Percentiles rank a stretch among this genome's conserved stretches.
phyloP scores from a whole-genome alignment of 139 green algal genomes.

The Tetraselmis chui region DNA sequence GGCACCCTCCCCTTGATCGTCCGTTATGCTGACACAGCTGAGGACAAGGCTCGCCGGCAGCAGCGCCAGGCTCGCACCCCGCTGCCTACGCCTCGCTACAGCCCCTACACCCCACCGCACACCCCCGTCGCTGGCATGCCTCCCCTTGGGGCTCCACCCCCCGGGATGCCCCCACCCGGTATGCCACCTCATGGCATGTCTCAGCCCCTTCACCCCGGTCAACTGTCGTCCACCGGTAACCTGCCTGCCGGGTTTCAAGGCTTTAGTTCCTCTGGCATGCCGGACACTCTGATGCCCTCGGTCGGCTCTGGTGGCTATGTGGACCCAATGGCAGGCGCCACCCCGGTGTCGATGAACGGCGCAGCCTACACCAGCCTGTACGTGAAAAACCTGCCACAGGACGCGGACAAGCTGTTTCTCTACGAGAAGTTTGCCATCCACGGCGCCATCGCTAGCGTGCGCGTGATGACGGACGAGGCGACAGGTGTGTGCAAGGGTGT shows the following conservation, averaged over 20 bases:
- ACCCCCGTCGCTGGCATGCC: neutral
- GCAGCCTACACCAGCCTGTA: constrained; percentile 31
- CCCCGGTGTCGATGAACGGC: neutral
- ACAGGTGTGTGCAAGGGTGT: constrained; percentile 39
- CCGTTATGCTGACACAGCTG: constrained; percentile 46
- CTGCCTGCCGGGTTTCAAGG: constrained; percentile 9
- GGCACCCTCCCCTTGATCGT: constrained; percentile 38
- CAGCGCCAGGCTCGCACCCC: constrained; percentile 1
- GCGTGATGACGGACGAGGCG: constrained; percentile 36
- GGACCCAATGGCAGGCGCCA: neutral
- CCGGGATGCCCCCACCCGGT: neutral
- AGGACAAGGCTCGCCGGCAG: constrained; percentile 50
- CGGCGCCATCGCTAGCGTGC: constrained; percentile 47
- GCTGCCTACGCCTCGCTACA: neutral
- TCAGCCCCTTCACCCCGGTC: neutral
- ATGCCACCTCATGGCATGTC: neutral
- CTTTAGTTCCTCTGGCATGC: constrained; percentile 9
- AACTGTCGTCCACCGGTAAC: neutral
- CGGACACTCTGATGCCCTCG: constrained; percentile 2
- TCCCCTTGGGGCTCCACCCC: neutral
- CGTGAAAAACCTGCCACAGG: constrained; percentile 52
- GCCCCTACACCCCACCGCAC: neutral
- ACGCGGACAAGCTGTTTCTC: constrained; percentile 56
- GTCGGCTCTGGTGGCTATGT: neutral
- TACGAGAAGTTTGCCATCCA: constrained; percentile 70